A percentile compares a stretch with the other conserved stretches of the same genome.
Conservation (phyloP, 768 basidiomycete species). For the Boletus reticulatus region DNA sequence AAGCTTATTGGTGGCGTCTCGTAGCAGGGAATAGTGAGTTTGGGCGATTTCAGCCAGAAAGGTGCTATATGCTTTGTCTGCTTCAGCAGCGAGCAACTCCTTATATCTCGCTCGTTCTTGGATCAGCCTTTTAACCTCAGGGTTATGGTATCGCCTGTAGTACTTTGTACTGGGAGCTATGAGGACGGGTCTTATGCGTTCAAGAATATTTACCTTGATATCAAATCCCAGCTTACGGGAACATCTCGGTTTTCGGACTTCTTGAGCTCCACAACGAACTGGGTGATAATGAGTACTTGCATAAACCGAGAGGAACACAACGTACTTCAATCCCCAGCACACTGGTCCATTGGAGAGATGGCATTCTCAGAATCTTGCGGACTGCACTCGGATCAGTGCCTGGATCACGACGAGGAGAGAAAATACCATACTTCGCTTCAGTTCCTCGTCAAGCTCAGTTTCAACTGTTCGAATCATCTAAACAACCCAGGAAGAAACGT, state of each 20-base stretch:
- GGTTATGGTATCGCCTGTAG: constrained; percentile 73
- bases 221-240: constrained; percentile 57
- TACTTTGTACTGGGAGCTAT: constrained; percentile 59
- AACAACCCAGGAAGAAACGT: not conserved
- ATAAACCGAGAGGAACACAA: not conserved
- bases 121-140: constrained; percentile 56
- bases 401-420: not conserved
- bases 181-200: not conserved
- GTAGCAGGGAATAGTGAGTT: constrained; percentile 66
- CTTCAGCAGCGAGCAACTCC: constrained; percentile 68
- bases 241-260: constrained; percentile 47
- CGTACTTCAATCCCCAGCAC: constrained; percentile 69
- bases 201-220: constrained; percentile 52
- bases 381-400: constrained; percentile 40
- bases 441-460: constrained; percentile 68
- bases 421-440: constrained; percentile 54
- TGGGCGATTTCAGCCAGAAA: constrained; percentile 71
- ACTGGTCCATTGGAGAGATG: constrained; percentile 67
- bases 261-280: constrained; percentile 83
- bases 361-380: constrained; percentile 68
- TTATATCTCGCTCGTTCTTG: constrained; percentile 72
- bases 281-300: not conserved
- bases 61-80: constrained; percentile 58
- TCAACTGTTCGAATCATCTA: constrained; percentile 70
- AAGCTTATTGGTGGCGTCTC: constrained; percentile 76